A percentile compares a stretch with the other conserved stretches of the same genome.
Evolutionary conservation across 352 stramenopile genomes (phyloP).

Genomic region (Globisporangium uncinulatum): DNA sequence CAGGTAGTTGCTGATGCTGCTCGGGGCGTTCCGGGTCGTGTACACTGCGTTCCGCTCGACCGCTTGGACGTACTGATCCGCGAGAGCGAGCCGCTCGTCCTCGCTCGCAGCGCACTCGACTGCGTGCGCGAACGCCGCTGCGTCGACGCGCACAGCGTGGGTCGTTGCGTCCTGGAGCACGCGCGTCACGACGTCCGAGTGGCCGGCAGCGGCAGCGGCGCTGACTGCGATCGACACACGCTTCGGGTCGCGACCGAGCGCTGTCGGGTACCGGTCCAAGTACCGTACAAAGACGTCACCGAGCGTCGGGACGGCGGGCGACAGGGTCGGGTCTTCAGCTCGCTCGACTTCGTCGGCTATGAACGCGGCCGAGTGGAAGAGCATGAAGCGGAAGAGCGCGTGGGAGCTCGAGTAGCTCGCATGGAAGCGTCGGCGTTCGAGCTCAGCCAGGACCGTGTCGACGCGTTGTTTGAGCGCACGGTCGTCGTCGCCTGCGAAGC

Average conservation of each 20-base stretch:
- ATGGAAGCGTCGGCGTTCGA: conserved; percentile 30
- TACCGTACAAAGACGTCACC: conserved; percentile 38
- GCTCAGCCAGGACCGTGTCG: conserved; percentile 32
- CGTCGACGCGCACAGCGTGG: conserved; percentile 43
- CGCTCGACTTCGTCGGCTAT: conserved; percentile 4
- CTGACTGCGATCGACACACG: conserved; percentile 56
- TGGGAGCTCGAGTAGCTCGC: conserved; percentile 64
- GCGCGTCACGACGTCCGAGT: conserved; percentile 27
- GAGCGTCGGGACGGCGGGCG: conserved; percentile 6
- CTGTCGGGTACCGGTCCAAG: conserved; percentile 36
- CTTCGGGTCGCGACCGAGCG: conserved; percentile 39
- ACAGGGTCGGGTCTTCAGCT: not conserved
- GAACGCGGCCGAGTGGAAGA: conserved; percentile 43
- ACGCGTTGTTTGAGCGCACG: conserved; percentile 27
- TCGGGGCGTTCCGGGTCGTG: conserved; percentile 38
- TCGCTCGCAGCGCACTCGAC: conserved; percentile 42
- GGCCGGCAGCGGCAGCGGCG: conserved; percentile 32
- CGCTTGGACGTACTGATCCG: conserved; percentile 50
- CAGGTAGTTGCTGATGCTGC: conserved; percentile 59
- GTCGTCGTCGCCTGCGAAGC: conserved; percentile 27
- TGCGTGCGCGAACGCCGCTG: conserved; percentile 57
- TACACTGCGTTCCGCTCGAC: conserved; percentile 48
- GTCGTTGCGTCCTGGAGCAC: conserved; percentile 35
- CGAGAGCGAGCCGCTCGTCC: conserved; percentile 38
- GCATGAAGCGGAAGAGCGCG: conserved; percentile 52